Evolutionary conservation across 352 stramenopile genomes (phyloP).

Genomic region (Phytophthora macrochlamydospora): DNA sequence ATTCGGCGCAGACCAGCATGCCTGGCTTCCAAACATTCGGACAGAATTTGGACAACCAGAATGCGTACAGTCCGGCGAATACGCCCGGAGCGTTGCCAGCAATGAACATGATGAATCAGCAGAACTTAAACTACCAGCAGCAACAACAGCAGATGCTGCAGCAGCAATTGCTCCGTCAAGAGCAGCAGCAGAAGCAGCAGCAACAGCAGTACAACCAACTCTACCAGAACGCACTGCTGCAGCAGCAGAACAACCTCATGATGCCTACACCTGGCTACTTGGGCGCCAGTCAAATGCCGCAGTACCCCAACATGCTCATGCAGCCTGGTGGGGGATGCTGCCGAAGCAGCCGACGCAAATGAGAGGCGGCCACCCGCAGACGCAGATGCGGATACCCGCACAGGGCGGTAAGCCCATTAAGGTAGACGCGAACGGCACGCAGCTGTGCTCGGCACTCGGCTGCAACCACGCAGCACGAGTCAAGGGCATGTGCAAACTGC

Average conservation of each 20-base stretch:
- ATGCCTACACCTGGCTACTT: slow-evolving; percentile 36
- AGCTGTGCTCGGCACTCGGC: slow-evolving; percentile 76
- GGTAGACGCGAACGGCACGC: slow-evolving; percentile 51
- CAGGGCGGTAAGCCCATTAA: slow-evolving; percentile 66
- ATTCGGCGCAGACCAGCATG: slow-evolving; percentile 1
- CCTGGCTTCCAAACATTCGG: slow-evolving; percentile 38
- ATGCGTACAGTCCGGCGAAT: slow-evolving; percentile 35
- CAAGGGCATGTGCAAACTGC: slow-evolving; percentile 89
- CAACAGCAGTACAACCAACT: slow-evolving; percentile 62
- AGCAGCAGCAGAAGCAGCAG: slow-evolving; percentile 59
- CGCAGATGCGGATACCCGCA: slow-evolving; percentile 45
- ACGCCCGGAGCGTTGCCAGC: slow-evolving; percentile 22
- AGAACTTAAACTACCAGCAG: slow-evolving; percentile 50
- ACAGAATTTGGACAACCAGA: slow-evolving; percentile 34
- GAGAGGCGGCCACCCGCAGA: slow-evolving; percentile 31
- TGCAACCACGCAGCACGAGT: slow-evolving; percentile 81
- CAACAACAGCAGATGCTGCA: slow-evolving; percentile 53
- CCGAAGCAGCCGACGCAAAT: slow-evolving; percentile 46
- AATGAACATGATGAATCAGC: slow-evolving; percentile 42
- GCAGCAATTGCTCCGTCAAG: slow-evolving; percentile 61
- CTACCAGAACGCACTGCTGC: slow-evolving; percentile 60
- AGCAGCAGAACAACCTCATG: slow-evolving; percentile 54
- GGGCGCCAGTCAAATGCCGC: slow-evolving; percentile 41
- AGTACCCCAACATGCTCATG: slow-evolving; percentile 70
- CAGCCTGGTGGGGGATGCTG: slow-evolving; percentile 48